A percentile compares a stretch with the other conserved stretches of the same genome.
Conservation (phyloP, 202 grass and related monocot genomes). For the Alloteropsis angusta region DNA sequence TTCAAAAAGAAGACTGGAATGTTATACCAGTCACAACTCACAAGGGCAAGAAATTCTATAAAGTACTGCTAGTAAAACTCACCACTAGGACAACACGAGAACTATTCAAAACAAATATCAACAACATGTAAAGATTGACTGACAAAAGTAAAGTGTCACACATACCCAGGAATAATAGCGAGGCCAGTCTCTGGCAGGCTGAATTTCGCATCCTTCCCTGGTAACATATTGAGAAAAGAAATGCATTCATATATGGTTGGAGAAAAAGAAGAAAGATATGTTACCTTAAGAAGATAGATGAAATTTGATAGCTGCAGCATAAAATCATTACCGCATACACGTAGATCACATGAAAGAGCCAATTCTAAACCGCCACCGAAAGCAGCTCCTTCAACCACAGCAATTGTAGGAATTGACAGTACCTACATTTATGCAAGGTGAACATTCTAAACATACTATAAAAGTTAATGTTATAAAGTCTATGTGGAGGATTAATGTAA, state of each 20-base stretch:
- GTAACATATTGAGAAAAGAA: background rate
- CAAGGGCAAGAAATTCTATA: background rate
- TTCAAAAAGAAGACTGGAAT: background rate
- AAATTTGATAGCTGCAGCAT: background rate
- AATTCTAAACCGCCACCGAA: constrained; percentile 84
- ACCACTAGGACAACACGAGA: background rate
- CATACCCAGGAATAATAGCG: constrained; percentile 97
- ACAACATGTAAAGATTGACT: background rate
- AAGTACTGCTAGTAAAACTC: background rate
- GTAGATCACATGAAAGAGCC: constrained; percentile 86
- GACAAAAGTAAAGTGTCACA: constrained; percentile 14
- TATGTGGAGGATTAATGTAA: background rate
- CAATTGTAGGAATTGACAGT: constrained; percentile 70
- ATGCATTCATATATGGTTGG: background rate
- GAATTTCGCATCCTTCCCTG: constrained; percentile 71
- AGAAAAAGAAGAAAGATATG: background rate
- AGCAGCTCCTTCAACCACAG: constrained; percentile 81
- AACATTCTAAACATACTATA: constrained; percentile 6
- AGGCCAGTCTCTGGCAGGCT: constrained; percentile 86
- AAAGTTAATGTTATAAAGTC: background rate
- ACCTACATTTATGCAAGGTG: constrained; percentile 32
- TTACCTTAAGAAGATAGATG: background rate
- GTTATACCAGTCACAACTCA: background rate
- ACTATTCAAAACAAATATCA: background rate
- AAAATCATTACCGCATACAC: constrained; percentile 65